A percentile compares a stretch with the other conserved stretches of the same genome.
These are phyloP conservation scores for Pyrus pyrifolia DNA, from an alignment of 306 rosid species.

Conservation along the genomic window DNA sequence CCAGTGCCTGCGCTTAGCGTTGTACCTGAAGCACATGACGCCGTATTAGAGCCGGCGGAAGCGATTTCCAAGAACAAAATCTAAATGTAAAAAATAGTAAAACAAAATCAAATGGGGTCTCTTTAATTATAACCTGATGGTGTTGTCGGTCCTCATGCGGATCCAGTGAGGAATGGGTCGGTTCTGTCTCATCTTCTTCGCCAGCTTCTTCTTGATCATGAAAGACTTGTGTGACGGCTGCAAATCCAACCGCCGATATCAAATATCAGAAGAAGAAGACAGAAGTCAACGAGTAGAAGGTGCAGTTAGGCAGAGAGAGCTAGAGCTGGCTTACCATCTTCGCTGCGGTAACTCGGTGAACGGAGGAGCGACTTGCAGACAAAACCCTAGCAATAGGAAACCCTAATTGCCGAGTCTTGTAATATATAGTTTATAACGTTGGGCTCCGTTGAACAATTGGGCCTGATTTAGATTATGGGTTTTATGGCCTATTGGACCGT, in stretches of 20 bases:
- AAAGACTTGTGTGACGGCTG: constrained; percentile 90
- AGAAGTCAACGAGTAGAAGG: neutral
- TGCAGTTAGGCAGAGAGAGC: neutral
- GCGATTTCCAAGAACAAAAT: neutral
- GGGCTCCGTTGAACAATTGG: neutral
- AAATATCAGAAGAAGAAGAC: neutral
- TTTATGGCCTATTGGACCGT: neutral
- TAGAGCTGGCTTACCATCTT: constrained; percentile 34
- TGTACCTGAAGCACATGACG: constrained; percentile 38
- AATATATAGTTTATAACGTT: neutral
- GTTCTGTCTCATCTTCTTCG: constrained; percentile 94
- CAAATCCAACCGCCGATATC: neutral
- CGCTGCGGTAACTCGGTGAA: constrained; percentile 16
- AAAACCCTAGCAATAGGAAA: constrained; percentile 15
- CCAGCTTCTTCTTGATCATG: constrained; percentile 86
- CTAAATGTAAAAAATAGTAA: neutral
- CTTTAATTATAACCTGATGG: constrained; percentile 41
- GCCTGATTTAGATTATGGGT: neutral
- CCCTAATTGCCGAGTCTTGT: neutral
- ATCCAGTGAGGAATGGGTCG: constrained; percentile 88
- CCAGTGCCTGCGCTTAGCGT: constrained; percentile 93
- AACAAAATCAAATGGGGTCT: neutral
- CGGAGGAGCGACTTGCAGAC: constrained; percentile 5
- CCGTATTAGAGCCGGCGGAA: neutral
- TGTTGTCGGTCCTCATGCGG: constrained; percentile 76